phyloP scores from a whole-genome alignment of 805 yeast species.

The Yarrowia osloensis region DNA sequence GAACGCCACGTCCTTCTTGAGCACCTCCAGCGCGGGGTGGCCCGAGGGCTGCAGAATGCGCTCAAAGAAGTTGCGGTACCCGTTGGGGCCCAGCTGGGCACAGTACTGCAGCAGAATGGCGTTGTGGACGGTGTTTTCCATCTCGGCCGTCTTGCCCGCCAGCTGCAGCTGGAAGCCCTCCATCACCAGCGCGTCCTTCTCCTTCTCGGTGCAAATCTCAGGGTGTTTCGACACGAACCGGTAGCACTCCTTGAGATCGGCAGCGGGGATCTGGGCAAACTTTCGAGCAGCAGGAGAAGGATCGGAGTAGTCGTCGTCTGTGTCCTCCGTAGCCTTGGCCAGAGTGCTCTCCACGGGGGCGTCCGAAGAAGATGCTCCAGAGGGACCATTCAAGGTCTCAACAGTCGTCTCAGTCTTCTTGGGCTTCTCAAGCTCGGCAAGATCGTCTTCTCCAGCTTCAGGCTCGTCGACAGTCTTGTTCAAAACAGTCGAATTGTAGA shows the following conservation, averaged over 20 bases:
- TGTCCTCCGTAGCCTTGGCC: slow-evolving; percentile 32
- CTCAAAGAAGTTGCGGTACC: slow-evolving; percentile 67
- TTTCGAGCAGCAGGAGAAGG: slow-evolving; percentile 63
- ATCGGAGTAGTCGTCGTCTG: slow-evolving; percentile 36
- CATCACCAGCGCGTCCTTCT: slow-evolving; percentile 91
- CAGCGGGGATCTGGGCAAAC: slow-evolving; percentile 59
- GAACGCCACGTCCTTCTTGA: slow-evolving; percentile 68
- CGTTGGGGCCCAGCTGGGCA: slow-evolving; percentile 47
- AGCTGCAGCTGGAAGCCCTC: slow-evolving; percentile 84
- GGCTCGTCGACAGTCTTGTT: slow-evolving; percentile 4
- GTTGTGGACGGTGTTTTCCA: slow-evolving; percentile 74
- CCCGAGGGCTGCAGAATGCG: slow-evolving; percentile 53
- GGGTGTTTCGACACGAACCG: slow-evolving; percentile 57
- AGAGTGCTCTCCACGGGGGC: not conserved
- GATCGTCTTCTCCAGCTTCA: slow-evolving; percentile 22
- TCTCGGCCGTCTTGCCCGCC: slow-evolving; percentile 54
- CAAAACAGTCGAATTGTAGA: slow-evolving; percentile 57
- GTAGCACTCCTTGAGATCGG: slow-evolving; percentile 54
- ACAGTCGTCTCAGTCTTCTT: not conserved
- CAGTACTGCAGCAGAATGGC: slow-evolving; percentile 78
- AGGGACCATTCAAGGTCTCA: slow-evolving; percentile 15
- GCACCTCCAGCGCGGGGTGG: slow-evolving; percentile 69
- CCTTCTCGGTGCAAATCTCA: slow-evolving; percentile 73
- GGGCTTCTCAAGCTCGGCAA: slow-evolving; percentile 18
- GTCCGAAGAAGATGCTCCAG: slow-evolving; percentile 8